Percentiles rank a stretch among this genome's conserved stretches.
phyloP scores from a whole-genome alignment of 257 asterid genomes.

The Fraxinus anomala region DNA sequence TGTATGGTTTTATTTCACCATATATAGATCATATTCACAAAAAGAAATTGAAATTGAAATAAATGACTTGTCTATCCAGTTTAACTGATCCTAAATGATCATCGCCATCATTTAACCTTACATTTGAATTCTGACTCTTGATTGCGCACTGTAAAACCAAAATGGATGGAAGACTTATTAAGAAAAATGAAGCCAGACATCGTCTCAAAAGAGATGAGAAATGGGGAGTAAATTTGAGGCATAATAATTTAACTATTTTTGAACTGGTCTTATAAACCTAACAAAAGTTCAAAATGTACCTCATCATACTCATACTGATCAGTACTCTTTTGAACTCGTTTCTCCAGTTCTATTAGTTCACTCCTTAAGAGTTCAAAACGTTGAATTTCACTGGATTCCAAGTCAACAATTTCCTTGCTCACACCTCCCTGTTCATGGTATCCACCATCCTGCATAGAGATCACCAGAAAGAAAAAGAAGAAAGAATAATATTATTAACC shows the following conservation, averaged over 20 bases:
- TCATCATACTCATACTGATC: conserved; percentile 58
- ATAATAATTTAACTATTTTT: background rate
- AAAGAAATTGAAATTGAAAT: background rate
- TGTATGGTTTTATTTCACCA: conserved; percentile 14
- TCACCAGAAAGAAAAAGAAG: background rate
- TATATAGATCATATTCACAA: background rate
- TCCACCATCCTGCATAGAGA: conserved; percentile 48
- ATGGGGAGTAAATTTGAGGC: background rate
- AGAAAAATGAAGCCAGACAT: background rate
- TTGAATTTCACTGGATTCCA: conserved; percentile 67
- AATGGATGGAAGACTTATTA: background rate
- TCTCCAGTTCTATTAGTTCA: conserved; percentile 89
- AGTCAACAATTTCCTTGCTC: conserved; percentile 39
- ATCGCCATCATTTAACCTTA: background rate
- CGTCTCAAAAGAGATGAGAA: background rate
- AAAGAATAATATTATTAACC: background rate
- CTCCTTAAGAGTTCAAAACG: conserved; percentile 76
- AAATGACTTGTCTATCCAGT: background rate
- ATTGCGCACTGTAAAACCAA: background rate
- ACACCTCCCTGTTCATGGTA: conserved; percentile 43
- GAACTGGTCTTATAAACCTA: background rate
- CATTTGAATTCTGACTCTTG: background rate
- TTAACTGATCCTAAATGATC: background rate
- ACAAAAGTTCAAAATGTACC: conserved; percentile 44
- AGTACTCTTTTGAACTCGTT: conserved; percentile 82